These are phyloP conservation scores for Heliamphora exappendiculata DNA, from an alignment of 148 eudicot genomes.

Conservation along the genomic window DNA sequence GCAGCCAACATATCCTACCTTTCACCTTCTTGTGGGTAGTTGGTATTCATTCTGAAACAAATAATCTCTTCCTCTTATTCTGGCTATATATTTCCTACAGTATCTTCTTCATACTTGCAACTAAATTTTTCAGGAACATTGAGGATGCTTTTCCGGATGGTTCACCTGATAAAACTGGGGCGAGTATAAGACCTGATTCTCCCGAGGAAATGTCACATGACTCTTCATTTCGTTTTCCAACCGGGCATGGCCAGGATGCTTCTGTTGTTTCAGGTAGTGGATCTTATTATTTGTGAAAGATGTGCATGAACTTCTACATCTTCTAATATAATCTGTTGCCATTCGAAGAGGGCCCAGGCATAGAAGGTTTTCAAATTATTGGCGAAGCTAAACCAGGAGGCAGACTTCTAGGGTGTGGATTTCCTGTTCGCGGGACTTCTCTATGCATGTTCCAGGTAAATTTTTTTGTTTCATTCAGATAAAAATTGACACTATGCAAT, in stretches of 20 bases:
- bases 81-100: neutral
- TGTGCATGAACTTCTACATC: neutral
- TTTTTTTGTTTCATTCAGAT: neutral
- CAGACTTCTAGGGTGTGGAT: constrained; percentile 81
- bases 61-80: neutral
- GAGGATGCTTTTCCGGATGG: constrained; percentile 13
- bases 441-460: constrained; percentile 90
- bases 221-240: constrained; percentile 26
- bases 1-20: neutral
- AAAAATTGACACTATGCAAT: neutral
- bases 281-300: constrained; percentile 1
- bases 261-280: constrained; percentile 28
- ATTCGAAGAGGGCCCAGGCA: constrained; percentile 73
- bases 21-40: neutral
- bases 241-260: constrained; percentile 13
- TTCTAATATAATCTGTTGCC: constrained; percentile 12
- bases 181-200: constrained; percentile 18
- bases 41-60: neutral
- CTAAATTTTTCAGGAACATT: constrained; percentile 18
- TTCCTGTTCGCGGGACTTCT: constrained; percentile 81
- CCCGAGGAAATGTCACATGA: constrained; percentile 21
- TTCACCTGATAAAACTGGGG: constrained; percentile 15
- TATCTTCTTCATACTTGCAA: neutral
- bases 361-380: constrained; percentile 75
- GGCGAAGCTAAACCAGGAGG: constrained; percentile 88